Base-by-base conservation (phyloP, 192 early-diverging fungal genomes). In the Rhizophlyctis rosea region DNA sequence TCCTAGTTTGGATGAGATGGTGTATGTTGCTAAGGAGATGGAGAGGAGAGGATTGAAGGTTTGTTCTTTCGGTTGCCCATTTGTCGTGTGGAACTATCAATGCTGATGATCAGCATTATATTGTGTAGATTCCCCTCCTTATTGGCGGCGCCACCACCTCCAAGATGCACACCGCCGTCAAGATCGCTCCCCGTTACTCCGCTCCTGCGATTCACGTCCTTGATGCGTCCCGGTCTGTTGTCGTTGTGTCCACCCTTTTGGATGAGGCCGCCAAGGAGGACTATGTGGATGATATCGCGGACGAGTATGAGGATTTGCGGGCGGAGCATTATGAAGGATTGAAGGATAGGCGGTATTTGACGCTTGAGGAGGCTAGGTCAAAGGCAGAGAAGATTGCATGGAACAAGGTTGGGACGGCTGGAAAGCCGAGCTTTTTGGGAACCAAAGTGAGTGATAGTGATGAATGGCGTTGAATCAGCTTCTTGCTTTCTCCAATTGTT, bases 1-100 rank as follows among this genome's bases (percentile, higher is more conserved):
- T 18, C 95, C 95, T 35, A 93, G 91, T 44, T 80, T 97, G 28
- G 95, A 97, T 65, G 95, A 97, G 74, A 97, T 97, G 95, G 91
- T 95, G 25, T 89, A 91, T 57, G 95, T 97, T 13, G 90, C 93
- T 47, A 91, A 91, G 72, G 95, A 97, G 76, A 85, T 92, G 76
- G 81, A 97, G 80, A 85, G 90, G 34, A 85, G 80, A 4, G 91
- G 91, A 23, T 63, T 95, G 56, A 94, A 71, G 73, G 73, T 74
- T 30, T 35, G 52, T 0, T 7, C 56, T 54, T 62, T 11, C 85
- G 36, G 62, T 66, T 34, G 44, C 52, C 21, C 18, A 53, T 49
- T 47, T 18, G 50, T 59, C 23, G 28, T 48, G 32, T 39, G n/a
- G 18, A 16, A 68, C 18, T 13, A 44, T 44, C 18, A 13, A 44